Conservation (phyloP, 768 basidiomycete genomes). For the Termitomyces sp. region DNA sequence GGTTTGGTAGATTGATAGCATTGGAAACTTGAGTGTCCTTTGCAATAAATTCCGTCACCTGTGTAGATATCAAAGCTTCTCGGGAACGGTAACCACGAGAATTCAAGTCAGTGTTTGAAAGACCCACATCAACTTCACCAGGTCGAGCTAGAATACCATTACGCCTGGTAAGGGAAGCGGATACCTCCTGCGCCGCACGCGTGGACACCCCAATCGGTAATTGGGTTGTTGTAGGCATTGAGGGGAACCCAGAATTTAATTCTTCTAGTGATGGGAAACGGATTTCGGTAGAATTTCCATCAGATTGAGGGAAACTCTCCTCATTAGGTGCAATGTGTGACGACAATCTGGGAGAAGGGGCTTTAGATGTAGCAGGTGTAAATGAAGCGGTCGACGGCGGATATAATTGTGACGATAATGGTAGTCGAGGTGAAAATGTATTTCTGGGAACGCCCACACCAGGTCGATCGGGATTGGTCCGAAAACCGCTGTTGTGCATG, state of each 20-base stretch:
- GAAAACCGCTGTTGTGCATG: constrained; percentile 29
- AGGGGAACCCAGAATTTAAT: constrained; percentile 52
- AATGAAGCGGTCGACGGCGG: constrained; percentile 25
- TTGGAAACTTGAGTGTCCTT: constrained; percentile 25
- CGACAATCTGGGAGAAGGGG: constrained; percentile 22
- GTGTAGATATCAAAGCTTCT: constrained; percentile 48
- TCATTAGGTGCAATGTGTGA: constrained; percentile 23
- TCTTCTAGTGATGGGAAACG: constrained; percentile 88
- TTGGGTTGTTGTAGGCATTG: constrained; percentile 15
- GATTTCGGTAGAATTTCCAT: constrained; percentile 52
- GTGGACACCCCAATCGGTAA: background rate
- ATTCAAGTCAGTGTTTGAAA: constrained; percentile 17
- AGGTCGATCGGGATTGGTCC: constrained; percentile 23
- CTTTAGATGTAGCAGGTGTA: constrained; percentile 19
- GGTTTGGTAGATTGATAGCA: background rate
- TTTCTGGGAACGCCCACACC: constrained; percentile 20
- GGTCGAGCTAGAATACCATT: constrained; percentile 3
- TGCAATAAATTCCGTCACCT: constrained; percentile 49
- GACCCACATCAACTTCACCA: constrained; percentile 1
- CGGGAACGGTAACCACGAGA: constrained; percentile 17
- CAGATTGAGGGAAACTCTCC: constrained; percentile 26
- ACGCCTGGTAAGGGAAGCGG: constrained; percentile 4
- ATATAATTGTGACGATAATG: constrained; percentile 22
- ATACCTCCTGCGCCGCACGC: constrained; percentile 9
- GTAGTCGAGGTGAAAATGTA: constrained; percentile 27